Evolutionary conservation across 257 asterid genomes (phyloP), one percentile per base, ranked within the genome.

Genomic region (Solanum sitiens): DNA sequence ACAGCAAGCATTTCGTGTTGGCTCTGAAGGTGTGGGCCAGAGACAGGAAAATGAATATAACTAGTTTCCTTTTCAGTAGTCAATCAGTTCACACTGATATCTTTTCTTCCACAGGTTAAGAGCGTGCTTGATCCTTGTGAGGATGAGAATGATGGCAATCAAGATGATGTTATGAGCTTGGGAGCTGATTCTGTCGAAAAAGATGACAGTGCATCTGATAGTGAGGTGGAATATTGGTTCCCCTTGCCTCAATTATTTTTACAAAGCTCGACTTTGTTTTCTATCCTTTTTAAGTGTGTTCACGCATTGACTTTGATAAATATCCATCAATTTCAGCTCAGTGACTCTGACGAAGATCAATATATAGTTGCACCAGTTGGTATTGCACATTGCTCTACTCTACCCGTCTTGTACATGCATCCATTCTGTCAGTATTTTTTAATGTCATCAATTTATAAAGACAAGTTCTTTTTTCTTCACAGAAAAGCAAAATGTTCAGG

Each of bases 101-200:
- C 70, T 86, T 86, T 59, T 87, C 86, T 83, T 84, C 47, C 86
- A 91, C 94, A 97, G 99, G 99, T 97, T 86, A 97, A 95, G 93
- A 97, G 99, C 39, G 96, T 93, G 87, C 98, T 95, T 85, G 99
- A 97, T 93, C 98, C 98, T 67, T 97, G 99, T 90, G 98, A 95
- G 88, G 98, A 95, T 86, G 98, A 97, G 83, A 95, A 95, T 89
- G 94, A 92, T 74, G 95, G 90, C 71, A 90, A 91, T 87, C 95
- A 92, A 87, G 96, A 92, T 88, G 93, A 94, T 33, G 94, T 87
- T 27, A 91, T 87, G 73, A 95, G 94, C 94, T 91, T 93, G 93
- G 96, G 90, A 56, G 98, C 91, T 93, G 98, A 91, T 90, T 95
- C 97, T 86, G 86, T 76, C 88, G 84, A 93, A 87, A 47, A 4